phyloP scores from a whole-genome alignment of 345 rosid genomes.

The Hibiscus tridactylites region DNA sequence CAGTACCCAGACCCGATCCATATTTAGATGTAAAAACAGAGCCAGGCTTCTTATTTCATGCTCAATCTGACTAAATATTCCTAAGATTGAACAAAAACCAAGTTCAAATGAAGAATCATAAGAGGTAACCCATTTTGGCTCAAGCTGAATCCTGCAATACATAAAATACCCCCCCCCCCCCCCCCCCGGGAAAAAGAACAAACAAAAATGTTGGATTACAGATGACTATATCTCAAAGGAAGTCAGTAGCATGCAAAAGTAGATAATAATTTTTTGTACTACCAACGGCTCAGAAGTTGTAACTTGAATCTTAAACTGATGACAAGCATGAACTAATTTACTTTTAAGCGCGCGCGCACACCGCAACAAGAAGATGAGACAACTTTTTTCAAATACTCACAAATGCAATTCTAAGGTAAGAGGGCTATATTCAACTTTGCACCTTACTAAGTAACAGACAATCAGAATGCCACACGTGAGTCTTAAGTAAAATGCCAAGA shows the following conservation, averaged over 20 bases:
- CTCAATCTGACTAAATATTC: too few species aligned
- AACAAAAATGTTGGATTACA: too few species aligned
- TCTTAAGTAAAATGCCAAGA: not conserved
- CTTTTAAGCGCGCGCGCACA: not conserved
- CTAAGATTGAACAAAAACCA: not conserved
- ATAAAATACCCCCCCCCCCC: not conserved
- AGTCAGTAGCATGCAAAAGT: not conserved
- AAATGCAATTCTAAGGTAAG: not conserved
- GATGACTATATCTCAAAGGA: too few species aligned
- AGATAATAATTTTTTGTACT: not conserved
- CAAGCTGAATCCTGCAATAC: not conserved
- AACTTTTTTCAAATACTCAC: not conserved
- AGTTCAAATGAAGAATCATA: not conserved
- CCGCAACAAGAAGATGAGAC: not conserved
- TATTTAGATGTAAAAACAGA: too few species aligned
- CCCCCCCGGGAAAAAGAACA: not conserved
- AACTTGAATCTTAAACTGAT: not conserved
- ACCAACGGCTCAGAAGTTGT: not conserved
- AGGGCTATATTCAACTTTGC: too few species aligned
- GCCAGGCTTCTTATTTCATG: too few species aligned
- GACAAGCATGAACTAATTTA: not conserved
- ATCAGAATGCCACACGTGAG: too few species aligned
- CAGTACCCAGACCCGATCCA: too few species aligned
- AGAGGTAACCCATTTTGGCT: not conserved
- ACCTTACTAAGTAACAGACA: too few species aligned